Conservation (phyloP, 306 rosid species). For the Begonia fuchsioides region DNA sequence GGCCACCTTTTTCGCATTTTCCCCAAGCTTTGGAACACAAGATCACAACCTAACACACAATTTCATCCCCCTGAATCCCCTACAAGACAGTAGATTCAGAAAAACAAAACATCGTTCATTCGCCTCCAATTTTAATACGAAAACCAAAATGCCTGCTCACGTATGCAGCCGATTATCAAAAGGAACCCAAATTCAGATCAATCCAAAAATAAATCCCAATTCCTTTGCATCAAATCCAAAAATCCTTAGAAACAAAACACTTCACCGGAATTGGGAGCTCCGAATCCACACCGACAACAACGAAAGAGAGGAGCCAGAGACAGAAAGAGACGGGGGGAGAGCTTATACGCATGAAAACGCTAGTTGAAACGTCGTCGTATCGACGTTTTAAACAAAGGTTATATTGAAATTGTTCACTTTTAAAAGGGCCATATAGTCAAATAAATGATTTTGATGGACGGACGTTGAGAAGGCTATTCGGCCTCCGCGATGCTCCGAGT, state of each 20-base stretch:
- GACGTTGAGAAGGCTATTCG: neutral
- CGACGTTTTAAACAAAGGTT: neutral
- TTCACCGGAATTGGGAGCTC: constrained; percentile 4
- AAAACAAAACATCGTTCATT: neutral
- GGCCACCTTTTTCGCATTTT: constrained; percentile 85
- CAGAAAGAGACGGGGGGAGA: neutral
- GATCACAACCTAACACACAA: constrained; percentile 33
- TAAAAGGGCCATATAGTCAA: neutral
- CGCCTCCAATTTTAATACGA: constrained; percentile 19
- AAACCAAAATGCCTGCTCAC: constrained; percentile 44
- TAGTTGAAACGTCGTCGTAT: neutral
- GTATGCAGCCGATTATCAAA: constrained; percentile 1
- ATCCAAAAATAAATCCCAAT: neutral
- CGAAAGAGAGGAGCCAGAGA: neutral
- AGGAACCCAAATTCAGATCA: constrained; percentile 16
- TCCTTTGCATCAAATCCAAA: constrained; percentile 1
- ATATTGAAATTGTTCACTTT: neutral
- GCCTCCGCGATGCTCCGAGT: neutral
- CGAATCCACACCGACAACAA: constrained; percentile 13
- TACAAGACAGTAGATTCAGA: too few relatives aligned
- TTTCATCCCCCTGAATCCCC: constrained; percentile 24
- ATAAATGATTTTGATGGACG: neutral
- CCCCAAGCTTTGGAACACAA: constrained; percentile 56
- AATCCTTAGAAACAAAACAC: neutral
- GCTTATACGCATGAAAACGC: constrained; percentile 1